A percentile compares a stretch with the other conserved stretches of the same genome.
These are phyloP conservation scores for Pythium aquatile DNA, from an alignment of 352 stramenopile genomes.

Conservation along the genomic window DNA sequence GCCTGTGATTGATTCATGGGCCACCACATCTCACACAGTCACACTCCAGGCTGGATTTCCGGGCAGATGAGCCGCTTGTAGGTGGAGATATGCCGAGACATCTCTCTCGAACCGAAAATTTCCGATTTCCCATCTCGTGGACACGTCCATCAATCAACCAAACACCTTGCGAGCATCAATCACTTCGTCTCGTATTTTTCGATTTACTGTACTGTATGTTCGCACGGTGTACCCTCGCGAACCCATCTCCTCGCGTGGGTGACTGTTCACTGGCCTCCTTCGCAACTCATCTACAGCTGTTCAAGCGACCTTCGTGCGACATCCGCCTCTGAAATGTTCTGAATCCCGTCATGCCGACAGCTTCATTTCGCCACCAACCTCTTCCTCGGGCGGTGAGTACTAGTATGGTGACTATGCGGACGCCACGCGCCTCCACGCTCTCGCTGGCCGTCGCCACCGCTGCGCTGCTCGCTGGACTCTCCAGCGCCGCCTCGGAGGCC, in stretches of 20 bases:
- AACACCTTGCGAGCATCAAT: not conserved
- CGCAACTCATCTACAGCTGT: conserved; percentile 1
- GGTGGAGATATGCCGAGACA: not conserved
- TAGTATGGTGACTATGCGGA: not conserved
- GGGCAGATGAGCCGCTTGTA: not conserved
- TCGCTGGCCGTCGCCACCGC: not conserved
- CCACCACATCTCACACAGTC: not conserved
- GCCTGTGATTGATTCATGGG: not conserved
- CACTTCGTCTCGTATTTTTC: not conserved
- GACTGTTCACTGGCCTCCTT: not conserved
- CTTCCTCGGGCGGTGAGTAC: not conserved
- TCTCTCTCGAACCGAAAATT: conserved; percentile 1
- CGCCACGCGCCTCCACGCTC: not conserved
- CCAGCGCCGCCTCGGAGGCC: not conserved
- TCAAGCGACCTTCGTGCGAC: not conserved
- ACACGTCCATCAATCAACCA: not conserved
- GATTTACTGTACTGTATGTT: not conserved
- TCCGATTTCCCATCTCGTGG: not conserved
- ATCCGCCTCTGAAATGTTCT: not conserved
- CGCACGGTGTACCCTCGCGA: not conserved
- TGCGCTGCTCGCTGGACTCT: not conserved
- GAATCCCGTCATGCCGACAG: not conserved
- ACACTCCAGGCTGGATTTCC: not conserved
- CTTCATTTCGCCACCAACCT: not conserved
- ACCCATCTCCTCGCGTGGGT: conserved; percentile 1